phyloP scores from a whole-genome alignment of 2,329 filamentous ascomycete genomes.

The Alternaria angustiovoidea region DNA sequence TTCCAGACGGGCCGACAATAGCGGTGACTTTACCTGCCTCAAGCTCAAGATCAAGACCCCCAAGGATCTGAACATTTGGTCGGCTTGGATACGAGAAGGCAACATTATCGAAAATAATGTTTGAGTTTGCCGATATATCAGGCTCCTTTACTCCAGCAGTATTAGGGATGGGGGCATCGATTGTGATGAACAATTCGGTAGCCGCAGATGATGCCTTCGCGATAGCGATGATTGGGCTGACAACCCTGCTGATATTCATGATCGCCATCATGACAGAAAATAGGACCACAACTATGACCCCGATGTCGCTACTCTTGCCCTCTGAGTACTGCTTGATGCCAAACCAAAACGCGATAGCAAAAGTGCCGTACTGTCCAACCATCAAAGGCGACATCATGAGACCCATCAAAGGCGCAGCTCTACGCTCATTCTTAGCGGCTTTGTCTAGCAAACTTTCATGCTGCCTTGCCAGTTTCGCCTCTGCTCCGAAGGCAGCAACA shows the following conservation, averaged over 20 bases:
- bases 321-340: slow-evolving; percentile 47
- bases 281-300: slow-evolving; percentile 48
- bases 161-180: slow-evolving; percentile 43
- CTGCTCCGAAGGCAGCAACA: slow-evolving; percentile 49
- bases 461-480: slow-evolving; percentile 43
- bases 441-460: slow-evolving; percentile 40
- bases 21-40: slow-evolving; percentile 73
- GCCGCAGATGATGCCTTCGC: slow-evolving; percentile 48
- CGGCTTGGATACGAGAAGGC: slow-evolving; percentile 55
- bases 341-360: slow-evolving; percentile 52
- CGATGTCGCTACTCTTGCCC: slow-evolving; percentile 41
- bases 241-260: slow-evolving; percentile 44
- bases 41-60: slow-evolving; percentile 66
- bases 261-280: slow-evolving; percentile 52
- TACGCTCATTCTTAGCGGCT: slow-evolving; percentile 39
- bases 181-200: slow-evolving; percentile 47
- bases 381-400: slow-evolving; percentile 46
- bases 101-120: slow-evolving; percentile 49
- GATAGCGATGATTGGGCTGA: slow-evolving; percentile 43
- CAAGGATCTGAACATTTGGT: slow-evolving; percentile 69
- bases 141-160: slow-evolving; percentile 46
- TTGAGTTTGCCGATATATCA: slow-evolving; percentile 40
- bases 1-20: slow-evolving; percentile 71
- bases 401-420: slow-evolving; percentile 43
- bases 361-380: slow-evolving; percentile 48